Conservation (phyloP, 208 protist species). For the Acanthamoeba triangularis region DNA sequence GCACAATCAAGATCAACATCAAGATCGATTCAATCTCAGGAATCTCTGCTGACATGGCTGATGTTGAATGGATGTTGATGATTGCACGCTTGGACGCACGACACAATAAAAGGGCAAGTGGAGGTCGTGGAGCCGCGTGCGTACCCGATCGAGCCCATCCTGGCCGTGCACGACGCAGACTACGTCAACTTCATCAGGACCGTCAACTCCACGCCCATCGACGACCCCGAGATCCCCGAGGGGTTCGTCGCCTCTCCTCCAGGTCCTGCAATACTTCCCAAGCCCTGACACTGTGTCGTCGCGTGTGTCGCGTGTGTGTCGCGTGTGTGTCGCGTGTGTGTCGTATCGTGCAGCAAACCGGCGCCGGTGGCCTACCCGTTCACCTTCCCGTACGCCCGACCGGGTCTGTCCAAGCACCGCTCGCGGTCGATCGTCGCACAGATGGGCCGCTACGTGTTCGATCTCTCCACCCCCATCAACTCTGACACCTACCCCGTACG, state of each 20-base stretch:
- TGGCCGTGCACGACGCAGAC: slow-evolving; percentile 11
- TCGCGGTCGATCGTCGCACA: slow-evolving; percentile 21
- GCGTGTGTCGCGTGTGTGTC: no score
- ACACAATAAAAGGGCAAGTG: not conserved
- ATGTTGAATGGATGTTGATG: not conserved
- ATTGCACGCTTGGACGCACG: not conserved
- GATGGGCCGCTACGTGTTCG: slow-evolving; percentile 48
- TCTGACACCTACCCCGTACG: slow-evolving; percentile 14
- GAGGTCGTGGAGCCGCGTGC: not conserved
- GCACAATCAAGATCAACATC: not conserved
- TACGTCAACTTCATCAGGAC: slow-evolving; percentile 39
- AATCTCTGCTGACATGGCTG: not conserved
- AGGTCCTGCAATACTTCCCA: not conserved
- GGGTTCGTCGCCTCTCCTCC: not conserved
- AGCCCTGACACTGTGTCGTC: not conserved
- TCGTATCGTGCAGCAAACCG: not conserved
- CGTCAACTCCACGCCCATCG: slow-evolving; percentile 38
- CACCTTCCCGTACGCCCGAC: slow-evolving; percentile 37
- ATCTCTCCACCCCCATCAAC: slow-evolving; percentile 54
- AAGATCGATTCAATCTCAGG: not conserved
- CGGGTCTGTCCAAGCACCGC: slow-evolving; percentile 39
- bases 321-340: no score
- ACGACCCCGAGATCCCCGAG: slow-evolving; percentile 48
- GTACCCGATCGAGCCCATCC: slow-evolving; percentile 38
- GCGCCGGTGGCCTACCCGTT: slow-evolving; percentile 44